phyloP scores from a whole-genome alignment of 1,284 basidiomycete species.

The Xanthoconium separans region DNA sequence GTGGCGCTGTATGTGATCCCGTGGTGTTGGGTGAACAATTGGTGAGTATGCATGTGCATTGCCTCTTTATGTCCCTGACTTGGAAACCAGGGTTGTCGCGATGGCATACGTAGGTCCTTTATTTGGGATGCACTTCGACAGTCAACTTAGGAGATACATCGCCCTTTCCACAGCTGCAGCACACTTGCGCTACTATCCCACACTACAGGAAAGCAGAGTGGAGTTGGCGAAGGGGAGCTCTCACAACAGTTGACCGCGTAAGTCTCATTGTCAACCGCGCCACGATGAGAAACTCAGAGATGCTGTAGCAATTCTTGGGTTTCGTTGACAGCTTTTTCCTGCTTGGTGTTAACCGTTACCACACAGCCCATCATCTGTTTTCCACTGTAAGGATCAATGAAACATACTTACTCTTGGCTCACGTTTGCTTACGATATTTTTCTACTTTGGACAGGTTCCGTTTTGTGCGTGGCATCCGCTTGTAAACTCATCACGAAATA shows the following conservation, averaged over 20 bases:
- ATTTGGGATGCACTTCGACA: not conserved
- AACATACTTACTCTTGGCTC: too few relatives aligned
- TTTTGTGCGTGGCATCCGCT: not conserved
- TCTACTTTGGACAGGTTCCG: not conserved
- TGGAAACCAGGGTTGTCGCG: not conserved
- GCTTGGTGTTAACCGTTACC: not conserved
- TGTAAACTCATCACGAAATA: not conserved
- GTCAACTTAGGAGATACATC: not conserved
- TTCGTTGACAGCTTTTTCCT: not conserved
- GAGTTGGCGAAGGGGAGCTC: constrained; percentile 2
- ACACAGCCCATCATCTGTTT: constrained; percentile 2
- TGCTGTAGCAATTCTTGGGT: not conserved
- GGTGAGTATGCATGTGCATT: not conserved
- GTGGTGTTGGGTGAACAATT: constrained; percentile 2
- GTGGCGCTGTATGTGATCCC: not conserved
- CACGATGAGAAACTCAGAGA: not conserved
- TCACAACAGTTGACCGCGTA: not conserved
- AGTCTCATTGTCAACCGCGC: not conserved
- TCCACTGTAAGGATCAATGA: not conserved
- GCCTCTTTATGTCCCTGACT: not conserved
- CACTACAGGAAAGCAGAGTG: constrained; percentile 3
- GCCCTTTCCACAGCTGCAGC: not conserved
- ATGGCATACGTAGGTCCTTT: constrained; percentile 1
- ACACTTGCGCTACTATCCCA: constrained; percentile 1
- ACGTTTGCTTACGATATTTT: not conserved